Base-by-base conservation (phyloP, 768 basidiomycete genomes). In the Sistotremastrum niveocremeum region DNA sequence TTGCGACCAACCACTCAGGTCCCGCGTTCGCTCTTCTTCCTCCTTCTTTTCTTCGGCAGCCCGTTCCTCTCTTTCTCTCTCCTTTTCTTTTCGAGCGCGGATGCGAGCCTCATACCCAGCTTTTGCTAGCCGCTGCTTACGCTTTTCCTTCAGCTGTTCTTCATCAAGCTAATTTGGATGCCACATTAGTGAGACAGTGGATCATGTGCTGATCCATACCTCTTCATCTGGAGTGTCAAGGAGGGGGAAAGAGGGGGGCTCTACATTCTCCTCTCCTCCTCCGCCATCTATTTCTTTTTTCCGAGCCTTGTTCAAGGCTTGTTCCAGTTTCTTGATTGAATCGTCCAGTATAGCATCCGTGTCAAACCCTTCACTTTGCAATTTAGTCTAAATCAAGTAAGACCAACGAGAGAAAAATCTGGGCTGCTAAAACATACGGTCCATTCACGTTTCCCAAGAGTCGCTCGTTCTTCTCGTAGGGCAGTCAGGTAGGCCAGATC, bases 131-230 rank as follows among this genome's bases (percentile, higher is more conserved):
- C 79, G 84, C 60, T 99, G 95, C 56, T 83, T 86, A 56, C 80
- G 81, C 67, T 98, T 99, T 62, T 99, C 95, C 60, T 87, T 97
- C 34, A 97, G 59, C 29, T 79, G 73, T 37, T 94, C 91, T 57
- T 98, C 93, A 54, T 88, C 86, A 6, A 90, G 71, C 83, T 88
- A 48, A 20, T 20, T 20, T 20, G 20, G 20, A 20, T 20, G 20
- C 20, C 20, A 20, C 20, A 20, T 20, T 20, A 20, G 20, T 20
- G 20, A 20, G 20, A 20, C 20, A 20, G 2, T 45, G 11, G 10
- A 34, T 45, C 11, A 28, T 10, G 34, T 29, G 20, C 20, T 32
- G n/a, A 39, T 49, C n/a, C 20, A 20, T 33, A 11, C 10, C 8
- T 37, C 30, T 5, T 8, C 32, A 29, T 99, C 95, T 0, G 91